These are phyloP conservation scores for Malus sieversii DNA, from an alignment of 306 rosid genomes.

Conservation along the genomic window DNA sequence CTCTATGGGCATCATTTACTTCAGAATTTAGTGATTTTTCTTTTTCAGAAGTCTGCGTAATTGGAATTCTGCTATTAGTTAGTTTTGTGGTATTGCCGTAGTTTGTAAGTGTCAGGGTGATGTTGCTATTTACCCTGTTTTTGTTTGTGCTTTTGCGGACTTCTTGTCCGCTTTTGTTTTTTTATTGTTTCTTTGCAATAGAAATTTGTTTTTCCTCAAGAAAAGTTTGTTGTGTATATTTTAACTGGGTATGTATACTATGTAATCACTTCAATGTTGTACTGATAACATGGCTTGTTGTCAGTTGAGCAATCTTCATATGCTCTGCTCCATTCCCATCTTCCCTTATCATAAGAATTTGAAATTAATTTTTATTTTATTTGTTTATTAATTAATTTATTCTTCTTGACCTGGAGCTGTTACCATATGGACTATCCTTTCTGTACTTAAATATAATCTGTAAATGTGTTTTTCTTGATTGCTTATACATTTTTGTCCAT, in stretches of 20 bases:
- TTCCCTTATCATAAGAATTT: not conserved
- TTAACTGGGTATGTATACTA: not conserved
- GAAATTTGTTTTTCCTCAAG: no score
- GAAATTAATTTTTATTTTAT: not conserved
- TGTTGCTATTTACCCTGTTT: no score
- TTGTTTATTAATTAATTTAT: not conserved
- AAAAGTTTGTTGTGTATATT: not conserved
- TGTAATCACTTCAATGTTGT: not conserved
- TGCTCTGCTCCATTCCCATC: not conserved
- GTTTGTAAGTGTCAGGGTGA: no score
- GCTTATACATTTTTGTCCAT: not conserved
- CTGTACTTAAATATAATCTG: not conserved
- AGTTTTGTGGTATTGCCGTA: no score
- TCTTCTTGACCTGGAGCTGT: not conserved
- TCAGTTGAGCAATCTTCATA: not conserved
- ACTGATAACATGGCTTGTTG: not conserved
- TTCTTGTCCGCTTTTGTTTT: no score
- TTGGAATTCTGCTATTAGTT: no score
- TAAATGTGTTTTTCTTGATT: not conserved
- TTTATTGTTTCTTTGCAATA: no score
- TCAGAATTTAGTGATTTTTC: no score
- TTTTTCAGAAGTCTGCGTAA: no score
- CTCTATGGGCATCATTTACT: no score
- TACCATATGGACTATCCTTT: not conserved
- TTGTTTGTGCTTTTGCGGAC: no score